Percentiles rank a stretch among this genome's conserved stretches.
These are phyloP conservation scores for Biancaea sappan DNA, from an alignment of 306 rosid species.

Conservation along the genomic window DNA sequence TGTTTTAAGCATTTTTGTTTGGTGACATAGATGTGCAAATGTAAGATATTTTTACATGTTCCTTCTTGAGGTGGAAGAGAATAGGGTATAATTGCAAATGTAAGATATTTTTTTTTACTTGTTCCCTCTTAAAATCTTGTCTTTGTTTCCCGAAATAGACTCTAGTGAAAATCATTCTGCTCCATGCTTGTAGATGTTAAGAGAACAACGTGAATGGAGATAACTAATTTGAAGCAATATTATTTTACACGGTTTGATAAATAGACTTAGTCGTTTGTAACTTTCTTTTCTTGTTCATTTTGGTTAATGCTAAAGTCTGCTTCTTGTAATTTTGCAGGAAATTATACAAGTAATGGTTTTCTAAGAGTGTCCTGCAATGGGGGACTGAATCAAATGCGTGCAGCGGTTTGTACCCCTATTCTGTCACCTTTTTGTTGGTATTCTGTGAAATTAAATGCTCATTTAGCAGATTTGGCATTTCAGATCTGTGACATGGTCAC, in stretches of 20 bases:
- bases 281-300: conserved; percentile 27
- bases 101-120: conserved; percentile 14
- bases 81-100: neutral
- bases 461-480: conserved; percentile 40
- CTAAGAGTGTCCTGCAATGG: conserved; percentile 98
- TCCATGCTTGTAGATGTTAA: conserved; percentile 21
- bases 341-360: conserved; percentile 95
- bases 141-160: neutral
- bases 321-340: conserved; percentile 67
- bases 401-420: conserved; percentile 75
- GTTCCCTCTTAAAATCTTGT: neutral
- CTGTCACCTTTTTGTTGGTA: conserved; percentile 16
- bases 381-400: conserved; percentile 99
- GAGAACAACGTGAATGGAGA: conserved; percentile 1
- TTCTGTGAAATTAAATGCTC: conserved; percentile 32
- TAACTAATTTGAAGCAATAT: conserved; percentile 8
- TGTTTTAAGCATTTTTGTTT: neutral
- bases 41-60: conserved; percentile 8
- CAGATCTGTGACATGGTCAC: conserved; percentile 99
- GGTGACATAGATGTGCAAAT: neutral
- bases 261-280: neutral
- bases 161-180: conserved; percentile 7
- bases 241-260: conserved; percentile 2
- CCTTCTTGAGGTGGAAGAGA: neutral
- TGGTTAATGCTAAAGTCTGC: conserved; percentile 9